Conservation (phyloP, 2,329 filamentous ascomycete genomes). For the Nemania diffusa region DNA sequence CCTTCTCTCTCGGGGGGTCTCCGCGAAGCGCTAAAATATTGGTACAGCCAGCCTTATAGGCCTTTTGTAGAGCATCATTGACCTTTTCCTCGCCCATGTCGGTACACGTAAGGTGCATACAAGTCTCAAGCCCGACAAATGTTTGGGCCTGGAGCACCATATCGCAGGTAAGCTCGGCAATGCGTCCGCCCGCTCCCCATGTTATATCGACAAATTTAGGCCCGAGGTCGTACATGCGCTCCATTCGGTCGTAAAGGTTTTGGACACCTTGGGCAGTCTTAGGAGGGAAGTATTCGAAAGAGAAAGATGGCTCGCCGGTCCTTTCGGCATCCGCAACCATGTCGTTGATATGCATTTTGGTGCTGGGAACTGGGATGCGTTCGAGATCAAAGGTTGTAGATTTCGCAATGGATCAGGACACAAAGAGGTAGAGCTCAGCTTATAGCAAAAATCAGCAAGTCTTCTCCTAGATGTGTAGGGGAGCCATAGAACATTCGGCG, state of each 20-base stretch:
- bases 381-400: constrained; percentile 5
- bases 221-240: constrained; percentile 95
- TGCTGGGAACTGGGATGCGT: constrained; percentile 14
- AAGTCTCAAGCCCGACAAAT: constrained; percentile 95
- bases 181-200: constrained; percentile 93
- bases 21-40: constrained; percentile 95
- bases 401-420: constrained; percentile 19
- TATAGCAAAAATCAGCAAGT: constrained; percentile 22
- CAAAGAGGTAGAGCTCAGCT: constrained; percentile 4
- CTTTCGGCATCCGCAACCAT: constrained; percentile 86
- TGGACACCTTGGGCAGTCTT: constrained; percentile 98
- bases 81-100: constrained; percentile 96
- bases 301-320: constrained; percentile 87
- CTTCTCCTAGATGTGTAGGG: constrained; percentile 10
- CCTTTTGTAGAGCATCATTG: constrained; percentile 85
- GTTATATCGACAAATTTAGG: constrained; percentile 98
- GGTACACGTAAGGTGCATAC: constrained; percentile 98
- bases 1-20: constrained; percentile 91
- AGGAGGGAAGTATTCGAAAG: constrained; percentile 98
- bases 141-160: constrained; percentile 98
- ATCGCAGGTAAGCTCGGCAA: constrained; percentile 92
- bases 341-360: constrained; percentile 92
- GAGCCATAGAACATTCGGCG: background rate
- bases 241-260: constrained; percentile 99
- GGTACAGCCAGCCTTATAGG: constrained; percentile 94